Base-by-base conservation (phyloP, 176 grass and related monocot species). In the Microstegium vimineum region DNA sequence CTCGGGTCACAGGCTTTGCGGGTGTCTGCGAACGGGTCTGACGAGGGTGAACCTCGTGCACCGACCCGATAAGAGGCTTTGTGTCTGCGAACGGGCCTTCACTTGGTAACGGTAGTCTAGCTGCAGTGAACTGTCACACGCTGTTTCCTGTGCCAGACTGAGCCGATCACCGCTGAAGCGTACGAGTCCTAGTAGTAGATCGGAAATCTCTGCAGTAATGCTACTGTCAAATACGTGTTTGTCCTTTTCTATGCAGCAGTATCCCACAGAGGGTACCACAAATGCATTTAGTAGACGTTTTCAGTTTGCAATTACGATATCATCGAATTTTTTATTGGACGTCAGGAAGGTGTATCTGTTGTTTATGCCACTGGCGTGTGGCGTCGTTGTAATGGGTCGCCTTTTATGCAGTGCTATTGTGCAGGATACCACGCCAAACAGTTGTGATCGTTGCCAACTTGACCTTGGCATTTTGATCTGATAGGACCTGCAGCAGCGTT, bases 61-160 rank as follows among this genome's bases (percentile, higher is more conserved):
- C 81, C 36, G 22, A 61, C 61, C 81, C 87, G 16, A 74, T 67
- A 64, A 20, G 47, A 15, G 30, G 52, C 8, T 23, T 23, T 57
- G 52, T 57, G 52, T 57, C 52, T 57, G 52, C 22, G 52, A 57
- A 54, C 51, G 20, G 51, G 18, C 51, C 51, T n/a, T 22, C 51
- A n/a, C 51, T 31, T 40, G 60, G 77, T 46, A 88, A 69, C 61
- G 60, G 64, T 62, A 69, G 16, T 65, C 67, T 12, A 13, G 17
- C 62, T 89, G 71, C 80, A 52, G 23, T 69, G 69, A 38, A 63
- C 51, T 40, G 71, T 80, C 35, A 0, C 51, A 5, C 32, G 10
- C 41, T 37, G 66, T 45, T 71, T 64, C 22, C 16, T 60, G 26
- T n/a, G 20, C 43, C 27, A 75, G 62, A 6, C 22, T 80, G 20